These are phyloP conservation scores for Aspergillus haitiensis DNA, from an alignment of 495 filamentous ascomycete species.

Conservation along the genomic window DNA sequence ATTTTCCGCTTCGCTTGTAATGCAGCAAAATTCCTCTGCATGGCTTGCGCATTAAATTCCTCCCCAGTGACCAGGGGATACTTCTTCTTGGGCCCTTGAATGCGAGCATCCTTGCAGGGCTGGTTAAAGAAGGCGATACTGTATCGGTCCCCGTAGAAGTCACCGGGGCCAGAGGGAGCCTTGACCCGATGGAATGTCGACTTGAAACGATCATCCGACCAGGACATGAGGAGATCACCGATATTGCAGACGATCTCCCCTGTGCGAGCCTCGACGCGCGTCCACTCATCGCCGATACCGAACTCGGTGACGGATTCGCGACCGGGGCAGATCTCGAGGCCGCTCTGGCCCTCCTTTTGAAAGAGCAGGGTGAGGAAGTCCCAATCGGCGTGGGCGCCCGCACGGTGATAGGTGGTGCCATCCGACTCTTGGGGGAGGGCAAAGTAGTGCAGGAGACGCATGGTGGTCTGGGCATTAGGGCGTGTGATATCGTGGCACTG, in stretches of 20 bases:
- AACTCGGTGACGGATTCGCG: slow-evolving; percentile 61
- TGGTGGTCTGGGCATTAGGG: slow-evolving; percentile 54
- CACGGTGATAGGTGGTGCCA: slow-evolving; percentile 54
- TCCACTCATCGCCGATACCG: slow-evolving; percentile 60
- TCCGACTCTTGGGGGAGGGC: slow-evolving; percentile 43
- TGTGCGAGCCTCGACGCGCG: slow-evolving; percentile 55
- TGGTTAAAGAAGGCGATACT: slow-evolving; percentile 69
- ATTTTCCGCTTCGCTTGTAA: slow-evolving; percentile 35
- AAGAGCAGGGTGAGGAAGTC: slow-evolving; percentile 66
- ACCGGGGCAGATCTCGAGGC: slow-evolving; percentile 66
- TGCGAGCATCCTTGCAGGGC: slow-evolving; percentile 57
- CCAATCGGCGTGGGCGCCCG: slow-evolving; percentile 66
- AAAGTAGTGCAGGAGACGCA: slow-evolving; percentile 62
- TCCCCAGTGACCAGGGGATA: slow-evolving; percentile 59
- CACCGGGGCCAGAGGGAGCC: slow-evolving; percentile 52
- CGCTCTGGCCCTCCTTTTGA: slow-evolving; percentile 60
- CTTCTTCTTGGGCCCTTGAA: slow-evolving; percentile 61
- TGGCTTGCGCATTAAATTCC: slow-evolving; percentile 57
- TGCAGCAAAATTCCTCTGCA: slow-evolving; percentile 57
- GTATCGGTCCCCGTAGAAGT: slow-evolving; percentile 60
- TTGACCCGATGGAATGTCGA: slow-evolving; percentile 63
- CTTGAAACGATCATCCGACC: slow-evolving; percentile 70
- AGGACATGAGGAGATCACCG: slow-evolving; percentile 67
- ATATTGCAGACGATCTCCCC: slow-evolving; percentile 69
- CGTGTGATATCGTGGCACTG: slow-evolving; percentile 51